Evolutionary conservation across 805 yeast genomes (phyloP), one percentile per base, ranked within the genome.

Genomic region (Suhomyces sp.): DNA sequence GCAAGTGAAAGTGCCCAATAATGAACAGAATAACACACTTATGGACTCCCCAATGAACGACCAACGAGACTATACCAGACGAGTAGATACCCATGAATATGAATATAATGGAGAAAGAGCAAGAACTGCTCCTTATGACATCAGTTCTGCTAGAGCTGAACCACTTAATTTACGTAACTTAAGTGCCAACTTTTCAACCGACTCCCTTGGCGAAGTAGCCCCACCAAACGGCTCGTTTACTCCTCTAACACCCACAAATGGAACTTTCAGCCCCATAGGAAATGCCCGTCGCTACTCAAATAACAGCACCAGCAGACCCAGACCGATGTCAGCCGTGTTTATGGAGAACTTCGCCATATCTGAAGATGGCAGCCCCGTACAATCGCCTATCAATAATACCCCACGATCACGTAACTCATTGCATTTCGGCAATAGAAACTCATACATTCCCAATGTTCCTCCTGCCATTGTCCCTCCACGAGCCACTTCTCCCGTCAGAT

Each of bases 111-210:
- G 36, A n/a, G 17, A n/a, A n/a, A 33, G 36, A 6, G 17, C 36
- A 13, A 33, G 17, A 13, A 33, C 36, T n/a, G 33, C 31, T 27
- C 29, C 29, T 5, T n/a, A 3, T 8, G 42, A 38, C 17, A 38
- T 38, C 42, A 17, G n/a, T n/a, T 7, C 19, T 17, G 19, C 10
- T 19, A 35, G 17, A 3, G 17, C 24, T 4, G 13, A 27, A 12
- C 29, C 10, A 27, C 12, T 9, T 3, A 27, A 27, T 27, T 73
- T n/a, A 54, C 65, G 33, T 4, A 62, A 59, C 44, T 60, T 74
- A 19, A 68, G 77, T 51, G 71, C 76, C 46, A 75, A 75, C 57
- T 75, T 75, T 58, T 71, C 76, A 8, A 57, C 74, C 2, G 76
- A 72, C 42, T 71, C 76, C 0, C 46, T 71, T 4, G 55, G 55